A percentile compares a stretch with the other conserved stretches of the same genome.
Conservation (phyloP, 345 rosid genomes). For the Mangifera indica region DNA sequence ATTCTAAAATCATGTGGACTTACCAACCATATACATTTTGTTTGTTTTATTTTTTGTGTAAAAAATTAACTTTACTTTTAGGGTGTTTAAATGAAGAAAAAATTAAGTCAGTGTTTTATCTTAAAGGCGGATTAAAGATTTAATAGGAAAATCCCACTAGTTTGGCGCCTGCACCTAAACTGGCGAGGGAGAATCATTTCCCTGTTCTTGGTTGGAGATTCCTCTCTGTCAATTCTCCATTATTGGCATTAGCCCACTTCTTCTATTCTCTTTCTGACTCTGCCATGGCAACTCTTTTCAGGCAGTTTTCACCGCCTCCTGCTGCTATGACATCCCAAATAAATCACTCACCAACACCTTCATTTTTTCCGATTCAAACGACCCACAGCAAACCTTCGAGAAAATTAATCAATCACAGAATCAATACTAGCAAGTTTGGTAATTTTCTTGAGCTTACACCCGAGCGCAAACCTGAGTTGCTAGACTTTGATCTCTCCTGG, state of each 20-base stretch:
- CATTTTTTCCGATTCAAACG: constrained; percentile 16
- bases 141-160: too few species aligned
- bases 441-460: constrained; percentile 53
- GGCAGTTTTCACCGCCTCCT: constrained; percentile 26
- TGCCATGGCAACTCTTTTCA: constrained; percentile 32
- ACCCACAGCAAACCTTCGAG: constrained; percentile 3
- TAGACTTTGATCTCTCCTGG: constrained; percentile 47
- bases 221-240: constrained; percentile 11
- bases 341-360: not conserved
- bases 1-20: too few species aligned
- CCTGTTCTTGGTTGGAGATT: not conserved
- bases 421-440: constrained; percentile 37
- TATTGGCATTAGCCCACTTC: not conserved
- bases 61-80: too few species aligned
- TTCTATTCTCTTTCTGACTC: not conserved
- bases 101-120: too few species aligned
- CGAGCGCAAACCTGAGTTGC: constrained; percentile 29
- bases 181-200: constrained; percentile 7
- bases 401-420: constrained; percentile 5
- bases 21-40: too few species aligned
- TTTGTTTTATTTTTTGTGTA: too few species aligned
- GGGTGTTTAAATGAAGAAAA: too few species aligned
- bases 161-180: too few species aligned
- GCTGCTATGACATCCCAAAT: constrained; percentile 13
- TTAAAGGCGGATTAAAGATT: too few species aligned